phyloP scores from a whole-genome alignment of 176 grass and related monocot species.

The Eremochloa ophiuroides region DNA sequence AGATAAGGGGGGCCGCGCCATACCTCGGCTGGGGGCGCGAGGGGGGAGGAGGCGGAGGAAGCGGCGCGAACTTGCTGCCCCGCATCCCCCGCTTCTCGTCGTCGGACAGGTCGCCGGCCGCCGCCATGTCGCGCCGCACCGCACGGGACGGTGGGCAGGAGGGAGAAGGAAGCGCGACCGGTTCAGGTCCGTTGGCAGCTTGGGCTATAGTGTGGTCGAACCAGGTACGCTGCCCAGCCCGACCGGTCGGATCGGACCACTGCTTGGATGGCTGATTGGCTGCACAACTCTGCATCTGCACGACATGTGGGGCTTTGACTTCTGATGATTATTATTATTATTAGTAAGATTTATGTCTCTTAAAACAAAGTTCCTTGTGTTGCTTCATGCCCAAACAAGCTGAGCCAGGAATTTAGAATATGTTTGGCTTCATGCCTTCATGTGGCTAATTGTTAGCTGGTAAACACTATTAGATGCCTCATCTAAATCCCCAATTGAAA shows the following conservation, averaged over 20 bases:
- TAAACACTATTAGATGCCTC: background rate
- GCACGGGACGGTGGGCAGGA: background rate
- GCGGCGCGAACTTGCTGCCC: constrained; percentile 89
- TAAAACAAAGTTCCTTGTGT: no score
- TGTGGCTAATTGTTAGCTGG: background rate
- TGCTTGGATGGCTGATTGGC: background rate
- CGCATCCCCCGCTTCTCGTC: constrained; percentile 79
- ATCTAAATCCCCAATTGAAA: background rate
- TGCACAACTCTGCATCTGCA: no score
- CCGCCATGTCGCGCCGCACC: constrained; percentile 46
- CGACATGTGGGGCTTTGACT: constrained; percentile 7
- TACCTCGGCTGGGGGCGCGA: constrained; percentile 54
- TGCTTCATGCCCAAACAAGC: background rate
- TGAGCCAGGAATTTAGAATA: background rate
- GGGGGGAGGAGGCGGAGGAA: constrained; percentile 35
- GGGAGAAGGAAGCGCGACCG: background rate
- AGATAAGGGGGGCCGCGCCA: background rate
- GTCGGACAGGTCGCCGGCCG: constrained; percentile 54
- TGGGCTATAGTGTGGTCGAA: background rate
- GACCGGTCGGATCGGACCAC: background rate
- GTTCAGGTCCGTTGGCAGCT: background rate
- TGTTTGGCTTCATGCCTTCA: background rate
- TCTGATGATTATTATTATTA: no score
- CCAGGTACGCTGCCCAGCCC: background rate
- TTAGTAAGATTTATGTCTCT: no score